A percentile compares a stretch with the other conserved stretches of the same genome.
These are phyloP conservation scores for Auriscalpium orientale DNA, from an alignment of 768 basidiomycete species.

Conservation along the genomic window DNA sequence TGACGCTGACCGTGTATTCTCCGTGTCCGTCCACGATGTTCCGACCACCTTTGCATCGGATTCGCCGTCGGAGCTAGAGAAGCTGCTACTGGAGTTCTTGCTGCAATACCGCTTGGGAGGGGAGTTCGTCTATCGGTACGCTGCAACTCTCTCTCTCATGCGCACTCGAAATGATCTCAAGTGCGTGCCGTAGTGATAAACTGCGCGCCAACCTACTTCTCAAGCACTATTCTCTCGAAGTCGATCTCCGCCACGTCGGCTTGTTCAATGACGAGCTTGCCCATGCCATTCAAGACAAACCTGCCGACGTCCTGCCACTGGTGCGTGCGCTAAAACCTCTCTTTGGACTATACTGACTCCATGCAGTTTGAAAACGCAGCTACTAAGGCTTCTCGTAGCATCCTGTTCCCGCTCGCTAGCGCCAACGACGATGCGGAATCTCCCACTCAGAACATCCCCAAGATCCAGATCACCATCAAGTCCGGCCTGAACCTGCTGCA, in stretches of 20 bases:
- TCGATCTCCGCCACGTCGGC: constrained; percentile 40
- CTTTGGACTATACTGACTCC: background rate
- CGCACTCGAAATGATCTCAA: background rate
- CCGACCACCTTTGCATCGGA: constrained; percentile 53
- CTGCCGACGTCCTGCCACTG: constrained; percentile 81
- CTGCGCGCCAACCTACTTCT: constrained; percentile 83
- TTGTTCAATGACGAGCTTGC: constrained; percentile 93
- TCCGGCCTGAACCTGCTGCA: constrained; percentile 91
- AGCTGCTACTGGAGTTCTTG: constrained; percentile 77
- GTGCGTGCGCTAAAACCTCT: constrained; percentile 35
- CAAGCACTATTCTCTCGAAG: constrained; percentile 66
- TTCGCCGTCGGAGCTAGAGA: constrained; percentile 73
- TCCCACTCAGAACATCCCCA: constrained; percentile 46
- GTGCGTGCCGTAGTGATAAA: constrained; percentile 55
- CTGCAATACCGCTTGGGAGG: constrained; percentile 82
- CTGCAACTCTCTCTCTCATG: background rate
- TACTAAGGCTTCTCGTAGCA: constrained; percentile 72
- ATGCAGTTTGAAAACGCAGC: constrained; percentile 87
- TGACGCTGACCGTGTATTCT: constrained; percentile 74
- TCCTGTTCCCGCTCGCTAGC: constrained; percentile 74
- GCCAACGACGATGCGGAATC: constrained; percentile 37
- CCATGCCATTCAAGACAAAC: constrained; percentile 81
- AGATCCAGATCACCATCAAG: constrained; percentile 79
- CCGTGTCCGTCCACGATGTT: constrained; percentile 68
- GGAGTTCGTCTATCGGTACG: constrained; percentile 86